A percentile compares a stretch with the other conserved stretches of the same genome.
Conservation (phyloP, 2,329 filamentous ascomycete species). For the Colletotrichum echinochloae region DNA sequence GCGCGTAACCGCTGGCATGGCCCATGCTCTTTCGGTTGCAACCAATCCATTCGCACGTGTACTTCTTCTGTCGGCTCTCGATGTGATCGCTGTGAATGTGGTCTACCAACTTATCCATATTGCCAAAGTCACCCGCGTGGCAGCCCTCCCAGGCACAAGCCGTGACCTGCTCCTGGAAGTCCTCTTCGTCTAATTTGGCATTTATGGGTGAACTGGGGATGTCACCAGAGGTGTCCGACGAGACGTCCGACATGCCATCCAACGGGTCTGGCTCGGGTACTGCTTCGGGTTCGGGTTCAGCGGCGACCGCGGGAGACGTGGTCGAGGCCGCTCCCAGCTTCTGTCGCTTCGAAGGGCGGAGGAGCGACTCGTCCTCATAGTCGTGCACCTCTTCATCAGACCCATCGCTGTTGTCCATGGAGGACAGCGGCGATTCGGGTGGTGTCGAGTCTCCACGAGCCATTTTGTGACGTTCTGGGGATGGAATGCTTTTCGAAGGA, state of each 20-base stretch:
- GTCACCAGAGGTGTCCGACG: slow-evolving; percentile 90
- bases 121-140: slow-evolving; percentile 74
- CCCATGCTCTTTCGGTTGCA: slow-evolving; percentile 89
- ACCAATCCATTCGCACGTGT: slow-evolving; percentile 97
- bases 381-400: slow-evolving; percentile 40
- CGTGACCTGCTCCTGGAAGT: slow-evolving; percentile 82
- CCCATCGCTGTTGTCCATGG: slow-evolving; percentile 38
- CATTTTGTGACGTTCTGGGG: slow-evolving; percentile 18
- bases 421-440: slow-evolving; percentile 41
- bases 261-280: slow-evolving; percentile 63
- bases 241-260: slow-evolving; percentile 77
- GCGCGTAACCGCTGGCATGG: slow-evolving; percentile 93
- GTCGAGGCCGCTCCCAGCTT: slow-evolving; percentile 51
- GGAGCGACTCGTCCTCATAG: slow-evolving; percentile 46
- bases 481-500: slow-evolving; percentile 28
- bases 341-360: slow-evolving; percentile 52
- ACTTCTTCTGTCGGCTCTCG: slow-evolving; percentile 92
- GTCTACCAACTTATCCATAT: slow-evolving; percentile 85
- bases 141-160: slow-evolving; percentile 84
- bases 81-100: slow-evolving; percentile 96
- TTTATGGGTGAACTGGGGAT: slow-evolving; percentile 78
- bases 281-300: slow-evolving; percentile 38
- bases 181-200: slow-evolving; percentile 78
- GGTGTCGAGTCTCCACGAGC: slow-evolving; percentile 36
- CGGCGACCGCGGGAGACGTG: slow-evolving; percentile 59